Base-by-base conservation (phyloP, 345 rosid genomes). In the Eucalyptus cloeziana region DNA sequence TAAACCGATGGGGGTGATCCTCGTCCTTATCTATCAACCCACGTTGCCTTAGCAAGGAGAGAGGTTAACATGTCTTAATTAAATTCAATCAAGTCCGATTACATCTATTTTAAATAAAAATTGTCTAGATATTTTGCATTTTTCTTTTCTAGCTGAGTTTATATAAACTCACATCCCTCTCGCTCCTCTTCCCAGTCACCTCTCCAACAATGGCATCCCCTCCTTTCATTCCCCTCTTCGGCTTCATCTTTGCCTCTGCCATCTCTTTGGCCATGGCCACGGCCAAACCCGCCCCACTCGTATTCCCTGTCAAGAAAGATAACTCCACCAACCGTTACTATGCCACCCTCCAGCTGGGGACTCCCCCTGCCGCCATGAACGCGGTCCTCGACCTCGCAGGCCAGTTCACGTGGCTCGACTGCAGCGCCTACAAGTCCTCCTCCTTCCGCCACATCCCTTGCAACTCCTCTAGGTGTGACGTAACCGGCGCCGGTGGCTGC, bases 371-470 rank as follows among this genome's bases (percentile, higher is more conserved):
- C 12, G 40, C 87, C 43, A 19, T 92, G 4, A 40, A 90, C 22
- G 52, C 89, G 2, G 87, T 89, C 49, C 86, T 93, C 10, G 93
- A 95, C 76, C 92, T 95, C 21, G 90, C 92, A 2, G 94, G 91
- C 19, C 91, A 88, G 37, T 87, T 71, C 81, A 45, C 90, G 2
- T 95, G 96, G 97, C 76, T 94, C 86, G 88, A 91, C 49, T 94
- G 95, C 58, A 24, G 87, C 10, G 85, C 87, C 88, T 94, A 91
- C 83, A 88, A 67, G 19, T 93, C 96, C 31, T 86, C 93, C 6
- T 52, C 96, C 3, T 92, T 91, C 87, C 87, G 80, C 3, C 92
- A 92, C 3, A 91, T 91, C 2, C 87, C 27, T 4, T 93, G 95
- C 13, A 85, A 51, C 27, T 93, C 94, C 7, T 67, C 89, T 51